Conservation (phyloP, 176 grass and related monocot species). For the Tuctoria greenei region DNA sequence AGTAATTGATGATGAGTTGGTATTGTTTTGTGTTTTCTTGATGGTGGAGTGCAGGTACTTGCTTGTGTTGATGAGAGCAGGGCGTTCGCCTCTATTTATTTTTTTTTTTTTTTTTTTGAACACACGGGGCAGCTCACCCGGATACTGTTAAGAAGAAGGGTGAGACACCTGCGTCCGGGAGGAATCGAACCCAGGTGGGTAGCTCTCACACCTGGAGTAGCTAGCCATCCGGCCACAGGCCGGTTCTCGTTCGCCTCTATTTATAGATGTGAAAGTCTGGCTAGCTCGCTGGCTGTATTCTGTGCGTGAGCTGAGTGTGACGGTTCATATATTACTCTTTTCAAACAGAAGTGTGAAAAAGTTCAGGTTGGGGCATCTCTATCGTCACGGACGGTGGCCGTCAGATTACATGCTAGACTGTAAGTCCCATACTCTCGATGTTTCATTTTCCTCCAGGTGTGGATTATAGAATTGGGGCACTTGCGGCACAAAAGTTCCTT, state of each 20-base stretch:
- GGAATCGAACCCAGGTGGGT: too few relatives aligned
- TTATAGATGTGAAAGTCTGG: slow-evolving; percentile 48
- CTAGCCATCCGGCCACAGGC: too few relatives aligned
- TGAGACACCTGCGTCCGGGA: too few relatives aligned
- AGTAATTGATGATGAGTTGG: slow-evolving; percentile 10
- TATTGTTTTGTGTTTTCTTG: background rate
- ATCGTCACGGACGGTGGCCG: slow-evolving; percentile 12
- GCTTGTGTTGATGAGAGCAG: slow-evolving; percentile 21
- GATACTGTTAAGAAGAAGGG: too few relatives aligned
- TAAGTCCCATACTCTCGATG: background rate
- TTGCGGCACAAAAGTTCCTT: slow-evolving; percentile 24
- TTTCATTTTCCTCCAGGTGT: slow-evolving; percentile 27
- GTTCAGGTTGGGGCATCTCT: slow-evolving; percentile 25
- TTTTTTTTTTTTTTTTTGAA: too few relatives aligned
- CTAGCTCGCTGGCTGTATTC: slow-evolving; percentile 32
- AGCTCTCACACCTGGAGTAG: too few relatives aligned
- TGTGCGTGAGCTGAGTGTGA: slow-evolving; percentile 23
- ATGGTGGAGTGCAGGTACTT: slow-evolving; percentile 1
- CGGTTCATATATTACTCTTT: slow-evolving; percentile 33
- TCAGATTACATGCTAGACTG: slow-evolving; percentile 24
- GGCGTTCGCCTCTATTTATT: slow-evolving; percentile 53
- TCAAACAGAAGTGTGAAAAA: slow-evolving; percentile 25
- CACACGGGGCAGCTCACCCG: too few relatives aligned
- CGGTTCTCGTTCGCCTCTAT: slow-evolving; percentile 42
- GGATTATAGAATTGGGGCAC: slow-evolving; percentile 24